Percentiles rank a stretch among this genome's conserved stretches.
These are phyloP conservation scores for Flueggea neowawraea DNA, from an alignment of 441 rosid genomes.

Conservation along the genomic window DNA sequence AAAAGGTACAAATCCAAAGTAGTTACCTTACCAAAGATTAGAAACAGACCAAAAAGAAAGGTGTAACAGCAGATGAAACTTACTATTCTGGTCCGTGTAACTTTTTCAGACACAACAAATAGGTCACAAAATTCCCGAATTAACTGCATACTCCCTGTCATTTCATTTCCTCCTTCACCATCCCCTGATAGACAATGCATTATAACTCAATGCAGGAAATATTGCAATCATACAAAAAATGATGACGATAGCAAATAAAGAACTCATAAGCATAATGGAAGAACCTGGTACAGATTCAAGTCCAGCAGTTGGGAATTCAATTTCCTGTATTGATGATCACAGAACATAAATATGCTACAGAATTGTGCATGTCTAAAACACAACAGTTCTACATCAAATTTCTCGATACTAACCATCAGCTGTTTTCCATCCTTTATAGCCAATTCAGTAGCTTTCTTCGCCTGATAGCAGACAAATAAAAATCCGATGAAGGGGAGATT, in stretches of 20 bases:
- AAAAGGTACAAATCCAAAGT: too few species aligned
- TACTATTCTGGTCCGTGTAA: slow-evolving; percentile 76
- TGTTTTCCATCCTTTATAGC: slow-evolving; percentile 63
- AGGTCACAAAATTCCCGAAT: slow-evolving; percentile 85
- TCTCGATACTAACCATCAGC: slow-evolving; percentile 54
- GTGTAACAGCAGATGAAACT: slow-evolving; percentile 8
- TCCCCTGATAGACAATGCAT: slow-evolving; percentile 49
- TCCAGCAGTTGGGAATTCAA: slow-evolving; percentile 96
- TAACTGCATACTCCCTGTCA: slow-evolving; percentile 89
- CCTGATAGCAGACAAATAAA: slow-evolving; percentile 35
- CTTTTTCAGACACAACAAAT: slow-evolving; percentile 55
- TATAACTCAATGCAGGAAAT: background rate
- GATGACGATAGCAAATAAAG: background rate
- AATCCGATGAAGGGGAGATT: slow-evolving; percentile 12
- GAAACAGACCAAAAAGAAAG: background rate
- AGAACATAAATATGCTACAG: slow-evolving; percentile 15
- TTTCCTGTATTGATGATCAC: slow-evolving; percentile 56
- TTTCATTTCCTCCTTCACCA: slow-evolving; percentile 96
- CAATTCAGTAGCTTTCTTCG: slow-evolving; percentile 61
- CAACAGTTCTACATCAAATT: too few species aligned
- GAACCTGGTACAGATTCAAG: slow-evolving; percentile 90
- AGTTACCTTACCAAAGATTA: background rate
- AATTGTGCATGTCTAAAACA: background rate
- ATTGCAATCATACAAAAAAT: background rate
- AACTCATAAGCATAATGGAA: slow-evolving; percentile 1